phyloP scores from a whole-genome alignment of 352 stramenopile species.

The Aphanomyces invadans region DNA sequence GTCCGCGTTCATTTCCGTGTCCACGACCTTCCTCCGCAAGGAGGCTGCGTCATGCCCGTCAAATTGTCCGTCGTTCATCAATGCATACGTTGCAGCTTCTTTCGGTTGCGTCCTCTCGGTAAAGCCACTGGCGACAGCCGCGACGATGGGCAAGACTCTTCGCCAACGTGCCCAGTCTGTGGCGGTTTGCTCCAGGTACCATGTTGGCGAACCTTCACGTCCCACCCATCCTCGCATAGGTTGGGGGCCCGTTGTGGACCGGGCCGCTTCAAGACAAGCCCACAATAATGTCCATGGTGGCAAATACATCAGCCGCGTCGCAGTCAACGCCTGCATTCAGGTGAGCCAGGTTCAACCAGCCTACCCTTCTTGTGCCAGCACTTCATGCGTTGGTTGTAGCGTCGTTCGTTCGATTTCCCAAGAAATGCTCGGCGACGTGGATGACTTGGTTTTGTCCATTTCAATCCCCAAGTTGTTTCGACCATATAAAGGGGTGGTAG shows the following conservation, averaged over 20 bases:
- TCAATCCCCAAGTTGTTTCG: constrained; percentile 14
- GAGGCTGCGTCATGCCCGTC: too few species aligned
- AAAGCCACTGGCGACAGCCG: background rate
- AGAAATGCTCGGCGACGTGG: background rate
- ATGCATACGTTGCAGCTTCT: constrained; percentile 4
- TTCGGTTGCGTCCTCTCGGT: background rate
- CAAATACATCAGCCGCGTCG: background rate
- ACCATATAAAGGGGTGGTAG: background rate
- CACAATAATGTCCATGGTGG: background rate
- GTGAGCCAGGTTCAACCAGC: too few species aligned
- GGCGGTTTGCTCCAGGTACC: constrained; percentile 1
- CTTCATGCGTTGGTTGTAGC: background rate
- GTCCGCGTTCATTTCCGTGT: constrained; percentile 6
- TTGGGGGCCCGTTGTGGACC: constrained; percentile 5
- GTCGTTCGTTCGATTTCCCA: background rate
- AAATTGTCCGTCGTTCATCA: background rate
- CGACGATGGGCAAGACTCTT: background rate
- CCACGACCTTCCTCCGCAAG: background rate
- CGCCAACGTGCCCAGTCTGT: background rate
- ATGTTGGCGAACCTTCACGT: too few species aligned
- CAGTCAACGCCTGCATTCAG: background rate
- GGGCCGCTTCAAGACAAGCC: constrained; percentile 13
- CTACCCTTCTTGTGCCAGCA: background rate
- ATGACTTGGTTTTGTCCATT: background rate
- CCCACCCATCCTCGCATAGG: too few species aligned